phyloP scores from a whole-genome alignment of 75 land plant genomes.

The Pinus albicaulis region DNA sequence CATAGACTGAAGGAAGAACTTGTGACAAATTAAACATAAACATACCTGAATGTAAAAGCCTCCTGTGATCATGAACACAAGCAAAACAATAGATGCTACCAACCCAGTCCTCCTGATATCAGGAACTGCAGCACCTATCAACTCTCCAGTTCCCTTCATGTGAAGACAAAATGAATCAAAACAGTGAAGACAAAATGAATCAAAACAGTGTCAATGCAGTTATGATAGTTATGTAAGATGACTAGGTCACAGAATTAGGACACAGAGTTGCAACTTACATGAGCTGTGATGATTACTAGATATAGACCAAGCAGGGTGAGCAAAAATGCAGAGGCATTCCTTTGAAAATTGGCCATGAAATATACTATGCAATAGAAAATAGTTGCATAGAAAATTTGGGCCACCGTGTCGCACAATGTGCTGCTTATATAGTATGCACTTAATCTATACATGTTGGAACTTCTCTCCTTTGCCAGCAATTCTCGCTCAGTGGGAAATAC shows the following conservation, averaged over 20 bases:
- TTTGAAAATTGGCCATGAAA: conserved; percentile 29
- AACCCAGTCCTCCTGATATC: conserved; percentile 29
- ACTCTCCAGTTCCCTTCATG: conserved; percentile 34
- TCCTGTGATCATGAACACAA: conserved; percentile 40
- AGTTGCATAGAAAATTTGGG: conserved; percentile 26
- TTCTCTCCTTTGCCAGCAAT: conserved; percentile 29
- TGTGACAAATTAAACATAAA: neutral
- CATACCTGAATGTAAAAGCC: conserved; percentile 50
- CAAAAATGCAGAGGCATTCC: conserved; percentile 11
- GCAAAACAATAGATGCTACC: conserved; percentile 31
- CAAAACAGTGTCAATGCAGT: too few species aligned
- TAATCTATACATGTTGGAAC: conserved; percentile 36
- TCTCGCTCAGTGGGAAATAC: conserved; percentile 25
- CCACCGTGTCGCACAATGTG: conserved; percentile 28
- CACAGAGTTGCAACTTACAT: conserved; percentile 9
- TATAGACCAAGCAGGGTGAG: conserved; percentile 28
- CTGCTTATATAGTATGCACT: conserved; percentile 38
- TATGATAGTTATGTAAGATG: too few species aligned
- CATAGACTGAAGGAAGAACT: neutral
- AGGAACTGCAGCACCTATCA: conserved; percentile 33
- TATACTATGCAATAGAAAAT: conserved; percentile 29
- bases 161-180: neutral
- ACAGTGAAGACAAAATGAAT: neutral
- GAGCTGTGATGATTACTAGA: conserved; percentile 28
- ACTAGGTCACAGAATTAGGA: neutral